Evolutionary conservation across 1,284 basidiomycete genomes (phyloP).

Genomic region (Gymnopus androsaceus): DNA sequence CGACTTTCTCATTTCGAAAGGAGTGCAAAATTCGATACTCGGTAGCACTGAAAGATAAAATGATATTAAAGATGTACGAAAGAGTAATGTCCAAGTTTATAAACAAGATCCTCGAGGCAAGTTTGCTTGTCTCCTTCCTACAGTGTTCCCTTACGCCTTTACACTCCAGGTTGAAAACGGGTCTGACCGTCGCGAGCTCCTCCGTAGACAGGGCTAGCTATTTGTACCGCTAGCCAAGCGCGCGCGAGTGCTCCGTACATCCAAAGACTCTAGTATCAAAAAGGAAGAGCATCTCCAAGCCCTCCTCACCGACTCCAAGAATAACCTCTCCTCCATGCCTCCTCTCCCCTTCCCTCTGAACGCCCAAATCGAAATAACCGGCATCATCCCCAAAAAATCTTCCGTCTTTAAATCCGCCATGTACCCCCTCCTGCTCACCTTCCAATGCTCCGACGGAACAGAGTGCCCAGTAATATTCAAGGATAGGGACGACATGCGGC

Average conservation of each 20-base stretch:
- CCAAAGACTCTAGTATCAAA: slow-evolving; percentile 92
- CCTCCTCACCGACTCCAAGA: slow-evolving; percentile 84
- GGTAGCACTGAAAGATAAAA: slow-evolving; percentile 82
- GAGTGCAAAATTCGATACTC: slow-evolving; percentile 79
- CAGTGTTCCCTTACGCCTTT: slow-evolving; percentile 13
- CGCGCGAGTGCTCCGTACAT: slow-evolving; percentile 84
- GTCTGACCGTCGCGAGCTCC: slow-evolving; percentile 75
- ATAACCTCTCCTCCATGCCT: slow-evolving; percentile 71
- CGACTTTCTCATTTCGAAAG: slow-evolving; percentile 88
- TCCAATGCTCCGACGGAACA: slow-evolving; percentile 74
- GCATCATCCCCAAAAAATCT: slow-evolving; percentile 89
- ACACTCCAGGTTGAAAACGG: slow-evolving; percentile 66
- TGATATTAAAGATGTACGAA: slow-evolving; percentile 90
- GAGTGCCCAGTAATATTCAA: slow-evolving; percentile 98
- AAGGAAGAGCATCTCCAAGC: slow-evolving; percentile 94
- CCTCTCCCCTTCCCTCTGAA: slow-evolving; percentile 90
- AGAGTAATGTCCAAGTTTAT: slow-evolving; percentile 88
- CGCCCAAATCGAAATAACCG: slow-evolving; percentile 78
- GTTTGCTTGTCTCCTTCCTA: slow-evolving; percentile 20
- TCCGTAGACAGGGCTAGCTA: slow-evolving; percentile 85
- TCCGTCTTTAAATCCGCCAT: slow-evolving; percentile 98
- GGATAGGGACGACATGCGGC: slow-evolving; percentile 97
- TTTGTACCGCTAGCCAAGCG: slow-evolving; percentile 82
- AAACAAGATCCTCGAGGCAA: slow-evolving; percentile 81
- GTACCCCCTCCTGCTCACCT: slow-evolving; percentile 88